phyloP scores from a whole-genome alignment of 2,329 filamentous ascomycete species.

The Nothophoma quercina region DNA sequence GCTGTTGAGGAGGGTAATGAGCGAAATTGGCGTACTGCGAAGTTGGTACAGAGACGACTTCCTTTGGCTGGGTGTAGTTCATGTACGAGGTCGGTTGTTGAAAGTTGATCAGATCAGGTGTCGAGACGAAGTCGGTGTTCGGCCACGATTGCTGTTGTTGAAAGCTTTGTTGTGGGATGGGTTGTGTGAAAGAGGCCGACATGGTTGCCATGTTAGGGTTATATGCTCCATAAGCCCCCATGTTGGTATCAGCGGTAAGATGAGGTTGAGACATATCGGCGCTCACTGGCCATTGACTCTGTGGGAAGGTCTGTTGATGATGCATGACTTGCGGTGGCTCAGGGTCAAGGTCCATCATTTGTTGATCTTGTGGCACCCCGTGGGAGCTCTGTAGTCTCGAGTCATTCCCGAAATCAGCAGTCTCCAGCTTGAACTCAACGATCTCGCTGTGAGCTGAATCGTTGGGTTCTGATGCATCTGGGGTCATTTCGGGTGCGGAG shows the following conservation, averaged over 20 bases:
- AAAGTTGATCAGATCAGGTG: constrained; percentile 44
- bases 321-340: constrained; percentile 43
- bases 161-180: constrained; percentile 39
- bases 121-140: constrained; percentile 46
- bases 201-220: constrained; percentile 41
- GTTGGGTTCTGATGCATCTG: constrained; percentile 34
- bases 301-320: constrained; percentile 36
- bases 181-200: constrained; percentile 42
- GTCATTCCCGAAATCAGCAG: constrained; percentile 40
- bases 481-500: constrained; percentile 30
- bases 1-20: constrained; percentile 31
- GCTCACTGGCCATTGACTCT: constrained; percentile 46
- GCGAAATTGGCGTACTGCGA: constrained; percentile 46
- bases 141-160: constrained; percentile 44
- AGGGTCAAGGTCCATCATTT: constrained; percentile 48
- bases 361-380: constrained; percentile 38
- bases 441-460: constrained; percentile 41
- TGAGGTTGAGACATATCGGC: constrained; percentile 40
- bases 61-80: constrained; percentile 42
- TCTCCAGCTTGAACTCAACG: constrained; percentile 47
- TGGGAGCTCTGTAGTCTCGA: constrained; percentile 42
- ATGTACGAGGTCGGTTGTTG: constrained; percentile 42
- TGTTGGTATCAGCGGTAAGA: constrained; percentile 37
- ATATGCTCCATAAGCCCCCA: constrained; percentile 41
- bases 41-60: constrained; percentile 43